Conservation (phyloP, 345 rosid species). For the Acer saccharum region DNA sequence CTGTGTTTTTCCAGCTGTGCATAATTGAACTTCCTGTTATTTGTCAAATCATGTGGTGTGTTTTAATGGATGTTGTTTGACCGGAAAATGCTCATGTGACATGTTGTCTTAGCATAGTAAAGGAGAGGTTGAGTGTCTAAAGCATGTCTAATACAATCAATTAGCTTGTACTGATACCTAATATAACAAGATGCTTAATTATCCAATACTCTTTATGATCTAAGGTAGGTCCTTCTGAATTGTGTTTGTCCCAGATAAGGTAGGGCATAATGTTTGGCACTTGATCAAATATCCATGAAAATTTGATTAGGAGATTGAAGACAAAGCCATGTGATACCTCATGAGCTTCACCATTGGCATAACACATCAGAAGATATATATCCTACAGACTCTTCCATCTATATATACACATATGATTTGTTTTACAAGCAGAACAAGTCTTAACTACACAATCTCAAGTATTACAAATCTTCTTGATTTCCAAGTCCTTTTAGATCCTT, state of each 20-base stretch:
- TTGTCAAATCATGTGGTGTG: neutral
- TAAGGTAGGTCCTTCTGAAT: neutral
- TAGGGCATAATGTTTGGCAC: neutral
- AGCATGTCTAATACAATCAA: neutral
- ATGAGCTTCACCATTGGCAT: neutral
- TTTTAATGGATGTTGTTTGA: neutral
- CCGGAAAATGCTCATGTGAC: neutral
- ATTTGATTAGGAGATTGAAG: conserved; percentile 16
- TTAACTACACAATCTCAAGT: neutral
- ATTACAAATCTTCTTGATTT: neutral
- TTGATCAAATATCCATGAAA: neutral
- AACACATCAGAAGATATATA: conserved; percentile 16
- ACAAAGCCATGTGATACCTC: conserved; percentile 35
- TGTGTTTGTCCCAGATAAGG: neutral
- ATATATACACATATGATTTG: neutral
- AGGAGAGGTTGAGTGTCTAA: neutral
- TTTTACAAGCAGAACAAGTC: neutral
- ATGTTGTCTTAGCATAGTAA: neutral
- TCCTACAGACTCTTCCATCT: neutral
- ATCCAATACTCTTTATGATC: neutral
- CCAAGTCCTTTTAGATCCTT: neutral
- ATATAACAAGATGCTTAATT: neutral
- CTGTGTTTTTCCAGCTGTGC: neutral
- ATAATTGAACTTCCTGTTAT: neutral
- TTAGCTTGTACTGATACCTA: neutral